Conservation (phyloP, 768 basidiomycete species). For the Tricholoma hemisulphureum region DNA sequence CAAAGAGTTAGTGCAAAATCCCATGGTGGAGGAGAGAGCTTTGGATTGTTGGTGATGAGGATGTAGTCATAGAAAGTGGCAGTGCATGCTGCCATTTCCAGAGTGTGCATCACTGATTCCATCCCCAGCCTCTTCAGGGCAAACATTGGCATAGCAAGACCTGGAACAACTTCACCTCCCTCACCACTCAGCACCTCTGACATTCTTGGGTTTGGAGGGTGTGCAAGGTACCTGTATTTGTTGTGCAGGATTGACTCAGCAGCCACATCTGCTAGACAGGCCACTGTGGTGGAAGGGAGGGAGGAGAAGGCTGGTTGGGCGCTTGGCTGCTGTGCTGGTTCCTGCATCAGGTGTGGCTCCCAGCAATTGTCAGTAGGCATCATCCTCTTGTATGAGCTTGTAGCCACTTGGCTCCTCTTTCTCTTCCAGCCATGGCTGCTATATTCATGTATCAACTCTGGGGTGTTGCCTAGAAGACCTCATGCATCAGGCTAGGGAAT, state of each 20-base stretch:
- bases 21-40: not conserved
- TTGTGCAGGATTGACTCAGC: not conserved
- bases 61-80: not conserved
- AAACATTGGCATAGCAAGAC: not conserved
- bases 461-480: no score
- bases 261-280: not conserved
- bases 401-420: not conserved
- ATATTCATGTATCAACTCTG: no score
- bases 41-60: not conserved
- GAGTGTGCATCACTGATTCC: no score
- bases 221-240: not conserved
- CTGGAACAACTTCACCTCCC: not conserved
- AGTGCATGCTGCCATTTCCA: not conserved
- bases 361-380: not conserved
- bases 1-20: not conserved
- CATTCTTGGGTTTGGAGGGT: not conserved
- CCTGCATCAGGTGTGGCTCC: not conserved
- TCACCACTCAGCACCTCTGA: not conserved
- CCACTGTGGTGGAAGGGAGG: not conserved
- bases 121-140: not conserved
- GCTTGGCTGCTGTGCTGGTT: not conserved
- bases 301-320: not conserved
- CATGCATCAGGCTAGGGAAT: no score
- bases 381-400: not conserved
- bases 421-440: no score